These are phyloP conservation scores for Solanum pinnatisectum DNA, from an alignment of 257 asterid species.

Conservation along the genomic window DNA sequence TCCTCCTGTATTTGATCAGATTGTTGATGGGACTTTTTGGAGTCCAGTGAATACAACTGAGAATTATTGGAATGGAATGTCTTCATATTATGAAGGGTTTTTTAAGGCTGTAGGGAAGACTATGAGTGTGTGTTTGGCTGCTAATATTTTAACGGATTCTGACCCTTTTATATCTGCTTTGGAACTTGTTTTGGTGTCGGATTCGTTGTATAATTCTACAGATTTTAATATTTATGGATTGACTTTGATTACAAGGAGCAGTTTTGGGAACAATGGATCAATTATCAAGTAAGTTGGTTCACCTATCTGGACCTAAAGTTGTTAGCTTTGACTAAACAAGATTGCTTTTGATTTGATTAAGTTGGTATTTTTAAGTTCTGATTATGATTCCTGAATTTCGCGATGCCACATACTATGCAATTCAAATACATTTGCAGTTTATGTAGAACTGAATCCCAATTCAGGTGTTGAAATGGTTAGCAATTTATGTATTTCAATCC, in stretches of 20 bases:
- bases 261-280: conserved; percentile 73
- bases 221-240: conserved; percentile 49
- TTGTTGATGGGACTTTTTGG: conserved; percentile 95
- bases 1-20: conserved; percentile 90
- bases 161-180: conserved; percentile 94
- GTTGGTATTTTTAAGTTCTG: neutral
- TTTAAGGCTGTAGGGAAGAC: conserved; percentile 67
- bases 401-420: neutral
- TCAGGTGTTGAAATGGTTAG: neutral
- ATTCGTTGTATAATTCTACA: conserved; percentile 79
- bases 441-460: neutral
- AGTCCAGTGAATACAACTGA: conserved; percentile 72
- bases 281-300: conserved; percentile 42
- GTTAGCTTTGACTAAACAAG: neutral
- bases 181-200: conserved; percentile 60
- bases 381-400: neutral
- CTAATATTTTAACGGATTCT: conserved; percentile 66
- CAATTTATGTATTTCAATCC: neutral
- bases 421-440: neutral
- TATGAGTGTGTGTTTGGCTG: conserved; percentile 82
- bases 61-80: conserved; percentile 30
- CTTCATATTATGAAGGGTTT: conserved; percentile 58
- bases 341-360: neutral
- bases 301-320: neutral
- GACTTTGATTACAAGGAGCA: conserved; percentile 65